These are phyloP conservation scores for Saksenaea oblongispora DNA, from an alignment of 371 early-diverging fungal species.

Conservation along the genomic window DNA sequence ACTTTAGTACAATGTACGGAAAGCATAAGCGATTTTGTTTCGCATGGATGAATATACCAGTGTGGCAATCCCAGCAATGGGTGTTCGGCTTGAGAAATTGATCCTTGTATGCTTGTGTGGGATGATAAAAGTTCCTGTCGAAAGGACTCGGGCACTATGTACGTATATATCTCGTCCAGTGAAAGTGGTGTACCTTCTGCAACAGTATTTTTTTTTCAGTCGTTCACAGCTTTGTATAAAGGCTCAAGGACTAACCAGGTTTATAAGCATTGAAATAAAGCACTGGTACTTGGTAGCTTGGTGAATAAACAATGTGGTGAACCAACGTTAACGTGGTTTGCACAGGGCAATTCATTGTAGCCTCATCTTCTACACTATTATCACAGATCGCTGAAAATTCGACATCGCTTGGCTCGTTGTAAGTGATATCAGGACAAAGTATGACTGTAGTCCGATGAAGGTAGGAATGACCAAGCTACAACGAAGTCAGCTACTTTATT, in stretches of 20 bases:
- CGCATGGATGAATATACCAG: slow-evolving; percentile 75
- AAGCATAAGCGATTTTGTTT: slow-evolving; percentile 64
- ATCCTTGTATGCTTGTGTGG: slow-evolving; percentile 12
- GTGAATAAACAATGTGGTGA: slow-evolving; percentile 72
- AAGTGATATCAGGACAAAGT: background rate
- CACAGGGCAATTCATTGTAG: background rate
- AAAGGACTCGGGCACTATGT: slow-evolving; percentile 39
- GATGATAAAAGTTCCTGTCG: slow-evolving; percentile 12
- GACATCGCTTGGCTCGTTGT: background rate
- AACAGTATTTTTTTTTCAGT: background rate
- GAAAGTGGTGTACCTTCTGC: slow-evolving; percentile 47
- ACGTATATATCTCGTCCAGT: slow-evolving; percentile 48
- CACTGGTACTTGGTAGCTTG: slow-evolving; percentile 70
- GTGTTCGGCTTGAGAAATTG: slow-evolving; percentile 59
- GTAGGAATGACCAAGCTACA: background rate
- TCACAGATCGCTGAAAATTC: background rate
- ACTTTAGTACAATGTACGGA: slow-evolving; percentile 23
- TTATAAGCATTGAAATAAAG: slow-evolving; percentile 64
- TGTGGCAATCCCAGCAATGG: slow-evolving; percentile 60
- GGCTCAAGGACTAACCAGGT: slow-evolving; percentile 28
- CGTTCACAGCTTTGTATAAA: background rate
- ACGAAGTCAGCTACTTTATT: background rate
- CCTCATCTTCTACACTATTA: background rate
- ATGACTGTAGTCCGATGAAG: background rate
- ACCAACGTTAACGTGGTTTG: slow-evolving; percentile 36